These are phyloP conservation scores for Schizochytrium sp. DNA, from an alignment of 108 stramenopile genomes.

Conservation along the genomic window DNA sequence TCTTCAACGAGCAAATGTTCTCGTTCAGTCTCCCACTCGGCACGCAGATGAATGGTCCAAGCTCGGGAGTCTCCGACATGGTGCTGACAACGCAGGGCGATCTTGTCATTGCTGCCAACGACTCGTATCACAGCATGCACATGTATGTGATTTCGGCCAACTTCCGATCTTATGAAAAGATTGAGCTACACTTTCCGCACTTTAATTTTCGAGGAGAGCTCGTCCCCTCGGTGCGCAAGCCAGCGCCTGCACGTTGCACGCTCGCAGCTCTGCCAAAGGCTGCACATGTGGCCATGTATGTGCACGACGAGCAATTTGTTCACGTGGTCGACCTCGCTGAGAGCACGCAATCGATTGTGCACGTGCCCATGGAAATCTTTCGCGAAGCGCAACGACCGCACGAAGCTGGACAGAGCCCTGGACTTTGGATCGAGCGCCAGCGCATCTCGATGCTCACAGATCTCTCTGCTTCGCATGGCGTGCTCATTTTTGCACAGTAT, in stretches of 20 bases:
- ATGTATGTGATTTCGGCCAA: neutral
- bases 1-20: conserved; percentile 5
- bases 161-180: neutral
- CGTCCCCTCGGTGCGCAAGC: neutral
- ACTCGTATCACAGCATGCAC: neutral
- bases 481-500: neutral
- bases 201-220: neutral
- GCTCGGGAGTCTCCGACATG: neutral
- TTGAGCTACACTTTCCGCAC: neutral
- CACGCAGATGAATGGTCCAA: neutral
- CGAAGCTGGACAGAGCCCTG: neutral
- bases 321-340: neutral
- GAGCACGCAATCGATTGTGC: neutral
- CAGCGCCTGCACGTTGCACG: neutral
- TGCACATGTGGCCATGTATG: neutral
- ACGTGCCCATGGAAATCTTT: neutral
- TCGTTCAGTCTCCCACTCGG: neutral
- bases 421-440: conserved; percentile 4
- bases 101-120: neutral
- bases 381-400: neutral
- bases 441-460: neutral
- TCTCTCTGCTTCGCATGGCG: neutral
- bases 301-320: conserved; percentile 2
- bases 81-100: neutral
- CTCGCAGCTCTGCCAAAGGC: neutral